Evolutionary conservation across 2,329 filamentous ascomycete species (phyloP).

Genomic region (Chrysoporthe puriensis): DNA sequence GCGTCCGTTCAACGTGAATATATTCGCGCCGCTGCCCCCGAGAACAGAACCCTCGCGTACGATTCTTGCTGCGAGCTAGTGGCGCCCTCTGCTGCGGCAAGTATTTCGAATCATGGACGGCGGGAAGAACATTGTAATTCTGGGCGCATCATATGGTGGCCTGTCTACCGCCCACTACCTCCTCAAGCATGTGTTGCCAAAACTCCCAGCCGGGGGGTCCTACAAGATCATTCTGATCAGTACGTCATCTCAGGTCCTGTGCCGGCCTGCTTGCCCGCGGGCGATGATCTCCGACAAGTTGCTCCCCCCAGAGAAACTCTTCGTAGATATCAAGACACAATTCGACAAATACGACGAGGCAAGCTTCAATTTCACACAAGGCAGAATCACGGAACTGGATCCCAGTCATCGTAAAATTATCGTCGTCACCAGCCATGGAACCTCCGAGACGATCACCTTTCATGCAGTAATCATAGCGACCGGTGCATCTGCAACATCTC

Average conservation of each 20-base stretch:
- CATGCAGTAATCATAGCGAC: slow-evolving; percentile 54
- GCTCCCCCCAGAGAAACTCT: slow-evolving; percentile 49
- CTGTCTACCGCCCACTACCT: slow-evolving; percentile 56
- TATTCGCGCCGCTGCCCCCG: background rate
- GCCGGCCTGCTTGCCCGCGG: slow-evolving; percentile 49
- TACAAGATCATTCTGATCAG: slow-evolving; percentile 51
- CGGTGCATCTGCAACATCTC: slow-evolving; percentile 49
- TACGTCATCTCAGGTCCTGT: slow-evolving; percentile 45
- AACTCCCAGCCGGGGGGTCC: slow-evolving; percentile 38
- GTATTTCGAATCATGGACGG: background rate
- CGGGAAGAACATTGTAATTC: slow-evolving; percentile 49
- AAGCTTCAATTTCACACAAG: slow-evolving; percentile 48
- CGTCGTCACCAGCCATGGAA: slow-evolving; percentile 29
- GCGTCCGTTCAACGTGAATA: background rate
- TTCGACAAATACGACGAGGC: slow-evolving; percentile 45
- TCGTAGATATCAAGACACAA: slow-evolving; percentile 41
- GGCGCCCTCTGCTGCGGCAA: background rate
- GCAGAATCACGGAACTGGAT: slow-evolving; percentile 42
- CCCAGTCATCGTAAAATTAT: slow-evolving; percentile 39
- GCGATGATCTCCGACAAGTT: slow-evolving; percentile 50
- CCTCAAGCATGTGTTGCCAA: slow-evolving; percentile 54
- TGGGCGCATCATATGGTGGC: slow-evolving; percentile 58
- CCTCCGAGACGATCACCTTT: slow-evolving; percentile 38
- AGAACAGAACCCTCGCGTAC: too few species aligned
- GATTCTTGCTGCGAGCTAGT: background rate